Percentiles rank a stretch among this genome's conserved stretches.
phyloP scores from a whole-genome alignment of 1,284 basidiomycete species.

The Marasmius tenuissimus region DNA sequence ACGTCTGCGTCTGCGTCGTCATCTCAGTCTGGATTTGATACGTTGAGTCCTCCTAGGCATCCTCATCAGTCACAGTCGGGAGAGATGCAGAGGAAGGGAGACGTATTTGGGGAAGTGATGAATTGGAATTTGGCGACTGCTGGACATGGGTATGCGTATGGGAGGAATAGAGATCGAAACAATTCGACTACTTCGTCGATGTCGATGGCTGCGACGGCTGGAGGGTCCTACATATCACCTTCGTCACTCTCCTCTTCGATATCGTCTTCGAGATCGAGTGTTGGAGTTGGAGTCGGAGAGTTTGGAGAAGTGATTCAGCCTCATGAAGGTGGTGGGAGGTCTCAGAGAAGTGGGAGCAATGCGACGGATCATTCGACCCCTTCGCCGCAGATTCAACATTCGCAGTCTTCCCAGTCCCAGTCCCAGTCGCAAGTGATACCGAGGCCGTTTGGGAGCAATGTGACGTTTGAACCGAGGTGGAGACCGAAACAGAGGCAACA shows the following conservation, averaged over 20 bases:
- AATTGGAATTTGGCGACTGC: slow-evolving; percentile 44
- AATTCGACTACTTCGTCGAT: background rate
- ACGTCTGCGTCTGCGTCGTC: background rate
- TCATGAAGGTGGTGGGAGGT: background rate
- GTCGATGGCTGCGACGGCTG: background rate
- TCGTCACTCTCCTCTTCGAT: background rate
- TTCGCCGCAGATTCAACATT: slow-evolving; percentile 3
- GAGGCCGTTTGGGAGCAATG: slow-evolving; percentile 64
- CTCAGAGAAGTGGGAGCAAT: background rate
- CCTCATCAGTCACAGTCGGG: background rate
- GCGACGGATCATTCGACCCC: background rate
- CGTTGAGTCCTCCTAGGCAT: background rate
- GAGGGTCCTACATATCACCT: background rate
- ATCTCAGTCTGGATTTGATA: background rate
- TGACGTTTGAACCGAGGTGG: slow-evolving; percentile 60
- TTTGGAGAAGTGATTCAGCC: background rate
- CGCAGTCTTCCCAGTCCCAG: background rate
- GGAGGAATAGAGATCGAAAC: background rate
- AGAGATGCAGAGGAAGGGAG: slow-evolving; percentile 32
- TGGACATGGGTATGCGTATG: background rate
- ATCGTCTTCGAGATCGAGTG: background rate
- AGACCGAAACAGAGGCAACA: slow-evolving; percentile 19
- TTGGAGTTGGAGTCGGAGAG: background rate
- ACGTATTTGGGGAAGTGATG: slow-evolving; percentile 69
- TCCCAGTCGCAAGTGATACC: slow-evolving; percentile 27